Evolutionary conservation across 305 asterid species (phyloP).

Genomic region (Fraxinus paxiana): DNA sequence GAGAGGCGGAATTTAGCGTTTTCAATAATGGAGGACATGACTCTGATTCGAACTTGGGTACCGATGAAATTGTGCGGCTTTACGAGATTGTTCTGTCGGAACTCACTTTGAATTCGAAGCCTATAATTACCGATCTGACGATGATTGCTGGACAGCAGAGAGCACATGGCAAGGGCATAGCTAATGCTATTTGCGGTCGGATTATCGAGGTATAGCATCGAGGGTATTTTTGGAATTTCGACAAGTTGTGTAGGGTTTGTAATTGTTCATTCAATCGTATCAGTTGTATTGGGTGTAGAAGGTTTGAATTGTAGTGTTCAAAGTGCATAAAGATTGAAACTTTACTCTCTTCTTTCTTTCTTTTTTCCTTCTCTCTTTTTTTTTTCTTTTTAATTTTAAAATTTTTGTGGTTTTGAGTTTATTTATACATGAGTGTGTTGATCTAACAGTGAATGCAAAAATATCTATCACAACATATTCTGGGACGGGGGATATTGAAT

Average conservation of each 20-base stretch:
- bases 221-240: conserved; percentile 33
- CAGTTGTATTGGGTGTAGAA: conserved; percentile 28
- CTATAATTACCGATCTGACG: conserved; percentile 87
- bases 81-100: conserved; percentile 65
- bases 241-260: conserved; percentile 30
- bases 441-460: conserved; percentile 23
- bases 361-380: not conserved
- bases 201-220: conserved; percentile 77
- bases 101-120: conserved; percentile 75
- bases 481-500: not conserved
- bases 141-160: conserved; percentile 85
- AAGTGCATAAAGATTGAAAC: conserved; percentile 26
- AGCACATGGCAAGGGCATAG: conserved; percentile 65
- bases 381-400: no score
- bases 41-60: conserved; percentile 36
- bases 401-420: not conserved
- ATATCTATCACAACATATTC: conserved; percentile 2
- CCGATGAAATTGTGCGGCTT: conserved; percentile 64
- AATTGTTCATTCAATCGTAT: conserved; percentile 25
- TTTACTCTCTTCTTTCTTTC: not conserved
- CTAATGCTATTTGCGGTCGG: conserved; percentile 75
- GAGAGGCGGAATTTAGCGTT: conserved; percentile 68
- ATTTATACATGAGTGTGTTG: conserved; percentile 13
- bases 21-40: conserved; percentile 39
- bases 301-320: conserved; percentile 30